Conservation (phyloP, 2,329 filamentous ascomycete genomes). For the Atkinsonella texensis region DNA sequence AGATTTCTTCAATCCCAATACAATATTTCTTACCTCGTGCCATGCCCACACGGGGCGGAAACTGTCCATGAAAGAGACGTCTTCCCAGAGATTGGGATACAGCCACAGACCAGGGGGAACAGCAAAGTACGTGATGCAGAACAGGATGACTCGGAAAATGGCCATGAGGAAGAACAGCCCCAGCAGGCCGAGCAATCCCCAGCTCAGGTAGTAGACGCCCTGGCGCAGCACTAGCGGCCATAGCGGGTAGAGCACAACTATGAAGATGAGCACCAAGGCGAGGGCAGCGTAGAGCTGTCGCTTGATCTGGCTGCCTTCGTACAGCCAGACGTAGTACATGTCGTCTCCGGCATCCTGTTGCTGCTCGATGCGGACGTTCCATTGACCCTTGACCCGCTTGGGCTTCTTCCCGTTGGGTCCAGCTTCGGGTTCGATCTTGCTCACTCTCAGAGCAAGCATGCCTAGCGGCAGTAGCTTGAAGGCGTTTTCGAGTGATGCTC, state of each 20-base stretch:
- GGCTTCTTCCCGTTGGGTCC: constrained; percentile 53
- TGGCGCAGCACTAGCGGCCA: constrained; percentile 88
- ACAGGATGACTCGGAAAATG: constrained; percentile 90
- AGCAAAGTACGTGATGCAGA: constrained; percentile 81
- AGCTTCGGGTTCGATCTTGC: constrained; percentile 59
- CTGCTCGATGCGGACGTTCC: constrained; percentile 91
- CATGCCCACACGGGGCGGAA: constrained; percentile 96
- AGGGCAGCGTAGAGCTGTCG: constrained; percentile 82
- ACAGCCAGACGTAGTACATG: constrained; percentile 94
- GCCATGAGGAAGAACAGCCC: constrained; percentile 96
- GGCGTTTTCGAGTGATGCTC: constrained; percentile 76
- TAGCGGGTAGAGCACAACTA: constrained; percentile 85
- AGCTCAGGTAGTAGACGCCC: constrained; percentile 94
- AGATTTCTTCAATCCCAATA: background rate
- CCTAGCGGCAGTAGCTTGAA: constrained; percentile 94
- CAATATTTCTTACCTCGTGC: constrained; percentile 63
- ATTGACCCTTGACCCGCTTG: constrained; percentile 89
- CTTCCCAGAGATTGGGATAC: constrained; percentile 95
- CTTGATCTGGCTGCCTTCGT: constrained; percentile 88
- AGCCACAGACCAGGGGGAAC: constrained; percentile 88
- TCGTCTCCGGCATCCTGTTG: constrained; percentile 83
- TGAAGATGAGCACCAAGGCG: constrained; percentile 72
- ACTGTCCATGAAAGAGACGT: constrained; percentile 95
- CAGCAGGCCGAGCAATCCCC: constrained; percentile 80
- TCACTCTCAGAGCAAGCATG: constrained; percentile 81